Percentiles rank a stretch among this genome's conserved stretches.
Conservation (phyloP, 169 alveolate genomes). For the Theileria luwenshuni region DNA sequence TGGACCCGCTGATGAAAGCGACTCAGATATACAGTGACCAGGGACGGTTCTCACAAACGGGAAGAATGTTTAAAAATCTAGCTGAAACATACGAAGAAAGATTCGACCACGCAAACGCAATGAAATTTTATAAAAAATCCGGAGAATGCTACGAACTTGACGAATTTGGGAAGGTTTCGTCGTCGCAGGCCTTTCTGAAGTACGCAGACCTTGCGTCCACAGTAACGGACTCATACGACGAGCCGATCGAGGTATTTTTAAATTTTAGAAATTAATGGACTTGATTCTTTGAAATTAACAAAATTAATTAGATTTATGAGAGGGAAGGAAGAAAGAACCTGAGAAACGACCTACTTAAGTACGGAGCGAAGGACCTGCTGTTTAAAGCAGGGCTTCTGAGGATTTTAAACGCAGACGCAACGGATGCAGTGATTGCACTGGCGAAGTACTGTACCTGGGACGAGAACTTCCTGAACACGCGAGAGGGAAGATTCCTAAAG, state of each 20-base stretch:
- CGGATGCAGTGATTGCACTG: slow-evolving; percentile 62
- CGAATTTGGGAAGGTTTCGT: slow-evolving; percentile 73
- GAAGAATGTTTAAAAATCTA: slow-evolving; percentile 62
- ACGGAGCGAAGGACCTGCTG: slow-evolving; percentile 72
- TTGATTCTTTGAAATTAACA: background rate
- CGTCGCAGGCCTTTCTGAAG: slow-evolving; percentile 68
- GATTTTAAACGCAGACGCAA: slow-evolving; percentile 41
- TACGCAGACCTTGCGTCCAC: slow-evolving; percentile 65
- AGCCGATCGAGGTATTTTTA: slow-evolving; percentile 33
- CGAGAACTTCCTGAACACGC: slow-evolving; percentile 35
- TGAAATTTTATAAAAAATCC: slow-evolving; percentile 67
- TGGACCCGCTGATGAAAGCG: slow-evolving; percentile 68
- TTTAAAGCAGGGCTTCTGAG: slow-evolving; percentile 71
- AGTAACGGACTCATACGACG: slow-evolving; percentile 17
- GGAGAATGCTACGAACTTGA: slow-evolving; percentile 78
- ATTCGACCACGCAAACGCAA: slow-evolving; percentile 59
- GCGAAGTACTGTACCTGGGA: slow-evolving; percentile 44
- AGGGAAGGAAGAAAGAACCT: slow-evolving; percentile 70
- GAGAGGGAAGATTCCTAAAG: slow-evolving; percentile 61
- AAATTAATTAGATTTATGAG: slow-evolving; percentile 63
- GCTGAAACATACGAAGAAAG: slow-evolving; percentile 69
- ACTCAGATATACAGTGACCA: slow-evolving; percentile 63
- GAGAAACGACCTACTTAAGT: slow-evolving; percentile 68
- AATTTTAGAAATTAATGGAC: too few relatives aligned
- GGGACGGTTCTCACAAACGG: slow-evolving; percentile 76